Evolutionary conservation across 1,284 basidiomycete genomes (phyloP), one percentile per base, ranked within the genome.

Genomic region (Heliocybe sulcata): DNA sequence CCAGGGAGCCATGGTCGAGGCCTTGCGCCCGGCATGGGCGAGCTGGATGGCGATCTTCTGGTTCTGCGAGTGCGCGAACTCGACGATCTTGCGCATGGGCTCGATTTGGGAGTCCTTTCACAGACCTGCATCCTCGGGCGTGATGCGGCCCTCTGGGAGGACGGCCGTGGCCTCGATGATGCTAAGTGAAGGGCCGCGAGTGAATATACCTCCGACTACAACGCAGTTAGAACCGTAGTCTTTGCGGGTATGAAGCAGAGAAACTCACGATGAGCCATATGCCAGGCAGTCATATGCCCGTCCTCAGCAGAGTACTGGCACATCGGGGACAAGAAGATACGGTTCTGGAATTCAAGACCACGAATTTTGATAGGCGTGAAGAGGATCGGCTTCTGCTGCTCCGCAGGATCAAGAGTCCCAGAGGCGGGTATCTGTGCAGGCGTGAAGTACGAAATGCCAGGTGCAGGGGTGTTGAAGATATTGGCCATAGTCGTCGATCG

Each of bases 21-120:
- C 85, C 67, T 92, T 91, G 33, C 89, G 73, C 0, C 90, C 89
- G 0, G 87, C 88, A 66, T 92, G 89, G 1, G 82, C 83, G n/a
- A 93, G 77, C 65, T 93, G 90, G 51, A 92, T 76, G 3, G 85
- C 90, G 19, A 89, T 80, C 60, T 78, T 79, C 50, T 78, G 71
- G 50, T 78, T 77, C 64, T 87, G 79, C 23, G 77, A 70, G 65
- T 90, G 87, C 38, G 80, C 75, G 60, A 85, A 87, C 47, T 84
- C 75, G 55, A 89, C 83, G 55, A 91, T 78, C 22, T 80, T 76
- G 61, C 79, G 79, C 56, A 87, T 72, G 0, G 83, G 79, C 29
- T 72, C 76, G 47, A 89, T 81, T 52, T 92, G 89, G 10, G 73
- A 73, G 66, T 90, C 87, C 20, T 71, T 69, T 87, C 90, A 94